Conservation (phyloP, 108 stramenopile genomes). For the Cylindrotheca closterium region DNA sequence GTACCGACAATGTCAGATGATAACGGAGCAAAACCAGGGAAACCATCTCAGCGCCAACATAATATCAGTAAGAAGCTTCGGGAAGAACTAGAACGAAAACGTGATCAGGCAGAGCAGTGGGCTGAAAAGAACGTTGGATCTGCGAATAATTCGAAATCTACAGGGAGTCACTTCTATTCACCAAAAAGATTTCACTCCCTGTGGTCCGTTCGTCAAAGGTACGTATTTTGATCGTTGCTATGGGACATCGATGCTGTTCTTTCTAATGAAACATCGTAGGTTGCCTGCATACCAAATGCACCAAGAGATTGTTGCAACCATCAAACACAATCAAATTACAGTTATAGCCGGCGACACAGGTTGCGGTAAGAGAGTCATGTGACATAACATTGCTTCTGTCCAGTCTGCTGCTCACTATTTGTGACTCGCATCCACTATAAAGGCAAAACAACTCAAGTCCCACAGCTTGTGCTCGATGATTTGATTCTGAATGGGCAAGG, state of each 20-base stretch:
- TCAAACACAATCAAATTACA: conserved; percentile 63
- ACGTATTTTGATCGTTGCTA: background rate
- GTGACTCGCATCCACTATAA: background rate
- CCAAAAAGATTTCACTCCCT: conserved; percentile 42
- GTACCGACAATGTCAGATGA: conserved; percentile 28
- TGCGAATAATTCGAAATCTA: background rate
- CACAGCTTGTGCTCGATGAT: conserved; percentile 87
- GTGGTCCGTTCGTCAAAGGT: conserved; percentile 36
- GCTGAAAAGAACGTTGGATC: conserved; percentile 9
- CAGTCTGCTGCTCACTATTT: background rate
- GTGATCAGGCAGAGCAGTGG: conserved; percentile 27
- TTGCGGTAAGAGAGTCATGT: conserved; percentile 53
- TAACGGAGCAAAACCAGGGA: conserved; percentile 7
- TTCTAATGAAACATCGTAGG: conserved; percentile 6
- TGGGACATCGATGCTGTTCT: background rate
- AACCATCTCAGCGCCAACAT: conserved; percentile 21
- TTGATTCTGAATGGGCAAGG: conserved; percentile 65
- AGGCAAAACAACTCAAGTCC: conserved; percentile 49
- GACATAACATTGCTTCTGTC: background rate
- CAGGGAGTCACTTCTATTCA: background rate
- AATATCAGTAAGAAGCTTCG: conserved; percentile 43
- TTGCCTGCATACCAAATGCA: conserved; percentile 73
- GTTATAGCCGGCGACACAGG: conserved; percentile 81
- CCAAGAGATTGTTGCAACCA: conserved; percentile 53
- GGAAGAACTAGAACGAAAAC: conserved; percentile 44